These are phyloP conservation scores for Herpetomonas muscarum DNA, from an alignment of 208 protist species.

Conservation along the genomic window DNA sequence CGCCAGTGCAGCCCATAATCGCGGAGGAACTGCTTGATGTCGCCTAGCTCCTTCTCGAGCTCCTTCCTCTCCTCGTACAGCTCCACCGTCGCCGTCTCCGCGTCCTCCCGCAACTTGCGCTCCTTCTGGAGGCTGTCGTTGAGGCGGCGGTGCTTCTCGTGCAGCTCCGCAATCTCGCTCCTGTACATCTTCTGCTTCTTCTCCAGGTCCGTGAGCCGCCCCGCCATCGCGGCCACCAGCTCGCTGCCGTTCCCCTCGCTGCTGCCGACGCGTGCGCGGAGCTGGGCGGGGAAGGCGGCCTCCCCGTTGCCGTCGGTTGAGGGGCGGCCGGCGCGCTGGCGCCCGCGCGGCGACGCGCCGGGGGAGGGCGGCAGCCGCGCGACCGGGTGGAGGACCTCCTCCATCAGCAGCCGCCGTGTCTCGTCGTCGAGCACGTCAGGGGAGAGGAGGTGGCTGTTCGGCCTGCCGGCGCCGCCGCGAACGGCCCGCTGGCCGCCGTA, in stretches of 20 bases:
- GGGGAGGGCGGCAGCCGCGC: conserved; percentile 5
- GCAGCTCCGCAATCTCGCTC: conserved; percentile 73
- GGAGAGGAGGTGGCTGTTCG: conserved; percentile 53
- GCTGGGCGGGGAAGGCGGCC: conserved; percentile 34
- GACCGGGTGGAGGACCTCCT: conserved; percentile 38
- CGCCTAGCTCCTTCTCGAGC: conserved; percentile 44
- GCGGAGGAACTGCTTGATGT: conserved; percentile 36
- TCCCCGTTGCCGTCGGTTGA: conserved; percentile 7
- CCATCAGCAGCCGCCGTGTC: conserved; percentile 59
- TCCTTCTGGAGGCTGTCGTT: conserved; percentile 58
- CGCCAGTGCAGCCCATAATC: conserved; percentile 48
- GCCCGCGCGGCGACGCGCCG: not conserved
- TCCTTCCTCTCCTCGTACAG: conserved; percentile 75
- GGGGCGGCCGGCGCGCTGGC: not conserved
- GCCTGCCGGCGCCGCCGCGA: conserved; percentile 6
- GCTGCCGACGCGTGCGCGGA: conserved; percentile 42
- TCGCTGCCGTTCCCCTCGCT: conserved; percentile 36
- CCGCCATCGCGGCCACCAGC: conserved; percentile 64
- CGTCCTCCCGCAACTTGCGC: conserved; percentile 52
- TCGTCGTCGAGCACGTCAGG: conserved; percentile 82
- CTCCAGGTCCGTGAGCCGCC: conserved; percentile 66
- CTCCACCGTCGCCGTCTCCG: conserved; percentile 51
- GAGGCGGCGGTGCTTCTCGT: conserved; percentile 37
- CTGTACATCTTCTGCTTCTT: conserved; percentile 60
- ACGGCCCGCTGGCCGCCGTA: too few relatives aligned